Conservation (phyloP, 2,329 filamentous ascomycete genomes). For the Onygena corvina region DNA sequence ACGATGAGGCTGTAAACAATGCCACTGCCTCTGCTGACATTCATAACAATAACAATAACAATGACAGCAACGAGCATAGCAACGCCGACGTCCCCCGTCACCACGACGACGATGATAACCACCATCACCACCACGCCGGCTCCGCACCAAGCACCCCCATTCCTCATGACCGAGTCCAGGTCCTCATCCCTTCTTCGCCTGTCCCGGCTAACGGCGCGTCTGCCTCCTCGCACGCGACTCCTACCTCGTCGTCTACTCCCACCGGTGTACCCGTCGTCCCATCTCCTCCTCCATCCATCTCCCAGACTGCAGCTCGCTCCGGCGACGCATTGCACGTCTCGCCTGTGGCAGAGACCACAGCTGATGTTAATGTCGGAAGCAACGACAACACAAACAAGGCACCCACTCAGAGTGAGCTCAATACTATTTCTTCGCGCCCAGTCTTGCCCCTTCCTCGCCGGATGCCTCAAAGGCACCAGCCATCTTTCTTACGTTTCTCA, state of each 20-base stretch:
- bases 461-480: slow-evolving; percentile 1
- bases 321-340: slow-evolving; percentile 3
- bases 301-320: slow-evolving; percentile 1
- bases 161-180: not conserved
- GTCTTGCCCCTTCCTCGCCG: not conserved
- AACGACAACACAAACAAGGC: not conserved
- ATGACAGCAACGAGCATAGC: not conserved
- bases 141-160: not conserved
- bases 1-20: not conserved
- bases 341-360: not conserved
- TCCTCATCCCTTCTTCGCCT: not conserved
- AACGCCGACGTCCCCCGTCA: not conserved
- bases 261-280: not conserved
- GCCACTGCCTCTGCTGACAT: too few relatives aligned
- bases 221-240: not conserved
- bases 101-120: too few relatives aligned
- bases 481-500: not conserved
- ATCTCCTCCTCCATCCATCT: not conserved
- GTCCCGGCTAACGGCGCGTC: not conserved
- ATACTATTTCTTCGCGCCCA: slow-evolving; percentile 1
- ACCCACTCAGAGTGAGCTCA: slow-evolving; percentile 7
- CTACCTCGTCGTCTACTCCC: not conserved
- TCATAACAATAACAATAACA: not conserved
- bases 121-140: not conserved
- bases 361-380: slow-evolving; percentile 1